phyloP scores from a whole-genome alignment of 208 protist species.

The Wallacemonas sp. region DNA sequence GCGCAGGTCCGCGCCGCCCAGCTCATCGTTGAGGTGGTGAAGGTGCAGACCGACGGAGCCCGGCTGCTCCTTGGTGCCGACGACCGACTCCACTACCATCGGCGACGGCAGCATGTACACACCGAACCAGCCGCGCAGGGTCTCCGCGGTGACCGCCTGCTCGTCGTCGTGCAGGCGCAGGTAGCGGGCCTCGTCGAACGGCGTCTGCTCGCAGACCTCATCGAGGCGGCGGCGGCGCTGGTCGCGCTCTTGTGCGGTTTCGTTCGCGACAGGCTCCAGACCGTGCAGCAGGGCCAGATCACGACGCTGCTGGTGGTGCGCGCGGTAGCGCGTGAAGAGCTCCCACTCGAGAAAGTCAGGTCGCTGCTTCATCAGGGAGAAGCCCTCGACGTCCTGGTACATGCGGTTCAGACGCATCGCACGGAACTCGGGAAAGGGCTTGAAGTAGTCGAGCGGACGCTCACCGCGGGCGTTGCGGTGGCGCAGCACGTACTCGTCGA shows the following conservation, averaged over 20 bases:
- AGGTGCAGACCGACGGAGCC: slow-evolving; percentile 56
- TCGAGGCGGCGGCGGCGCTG: slow-evolving; percentile 67
- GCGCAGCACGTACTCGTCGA: slow-evolving; percentile 87
- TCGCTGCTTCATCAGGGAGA: slow-evolving; percentile 83
- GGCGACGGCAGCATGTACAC: slow-evolving; percentile 87
- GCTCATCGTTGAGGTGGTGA: slow-evolving; percentile 57
- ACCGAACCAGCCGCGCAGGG: slow-evolving; percentile 87
- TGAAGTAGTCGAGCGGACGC: slow-evolving; percentile 89
- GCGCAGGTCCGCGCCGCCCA: slow-evolving; percentile 67
- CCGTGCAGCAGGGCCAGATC: slow-evolving; percentile 78
- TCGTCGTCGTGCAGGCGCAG: slow-evolving; percentile 65
- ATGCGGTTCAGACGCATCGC: slow-evolving; percentile 71
- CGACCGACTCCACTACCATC: slow-evolving; percentile 63
- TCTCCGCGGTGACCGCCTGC: slow-evolving; percentile 57
- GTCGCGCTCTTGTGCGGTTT: slow-evolving; percentile 81
- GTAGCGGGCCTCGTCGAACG: slow-evolving; percentile 59
- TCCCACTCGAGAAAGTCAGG: slow-evolving; percentile 90
- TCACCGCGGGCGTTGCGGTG: slow-evolving; percentile 84
- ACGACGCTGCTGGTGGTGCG: slow-evolving; percentile 87
- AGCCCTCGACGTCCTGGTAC: slow-evolving; percentile 88
- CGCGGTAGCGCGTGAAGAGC: slow-evolving; percentile 88
- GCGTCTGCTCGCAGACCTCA: slow-evolving; percentile 82
- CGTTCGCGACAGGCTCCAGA: slow-evolving; percentile 85
- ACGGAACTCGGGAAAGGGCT: slow-evolving; percentile 83
- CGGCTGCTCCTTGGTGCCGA: slow-evolving; percentile 28